phyloP scores from a whole-genome alignment of 345 rosid genomes.

The Salix koriyanagi region DNA sequence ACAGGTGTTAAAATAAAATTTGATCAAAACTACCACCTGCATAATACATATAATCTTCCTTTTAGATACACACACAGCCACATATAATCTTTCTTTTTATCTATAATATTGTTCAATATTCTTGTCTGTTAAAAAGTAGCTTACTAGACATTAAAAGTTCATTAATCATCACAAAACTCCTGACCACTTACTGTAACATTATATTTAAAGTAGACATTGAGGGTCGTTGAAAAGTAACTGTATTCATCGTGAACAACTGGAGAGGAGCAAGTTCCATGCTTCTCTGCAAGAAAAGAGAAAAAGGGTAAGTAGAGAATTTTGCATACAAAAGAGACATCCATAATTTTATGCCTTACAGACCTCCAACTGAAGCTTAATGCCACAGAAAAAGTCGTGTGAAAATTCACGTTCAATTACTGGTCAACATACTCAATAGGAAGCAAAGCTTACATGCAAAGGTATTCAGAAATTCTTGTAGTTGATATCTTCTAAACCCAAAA shows the following conservation, averaged over 20 bases:
- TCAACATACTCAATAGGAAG: too few species aligned
- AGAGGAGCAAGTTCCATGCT: constrained; percentile 88
- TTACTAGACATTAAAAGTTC: neutral
- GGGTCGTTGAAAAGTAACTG: constrained; percentile 58
- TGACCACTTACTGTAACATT: constrained; percentile 72
- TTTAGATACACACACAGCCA: neutral
- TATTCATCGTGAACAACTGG: constrained; percentile 79
- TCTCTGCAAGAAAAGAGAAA: constrained; percentile 56
- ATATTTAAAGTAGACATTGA: constrained; percentile 75
- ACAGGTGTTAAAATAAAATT: neutral
- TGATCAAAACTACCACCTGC: neutral
- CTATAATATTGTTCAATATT: neutral
- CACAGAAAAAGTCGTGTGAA: neutral
- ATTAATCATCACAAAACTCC: neutral
- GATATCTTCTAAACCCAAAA: neutral
- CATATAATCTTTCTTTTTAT: neutral
- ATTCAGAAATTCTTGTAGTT: neutral
- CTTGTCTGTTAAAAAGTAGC: neutral
- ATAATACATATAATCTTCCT: neutral
- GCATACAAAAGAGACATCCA: neutral
- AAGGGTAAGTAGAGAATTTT: neutral
- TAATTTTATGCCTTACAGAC: too few species aligned
- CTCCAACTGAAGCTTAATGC: too few species aligned
- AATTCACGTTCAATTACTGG: too few species aligned
- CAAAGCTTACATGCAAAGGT: neutral